These are phyloP conservation scores for Fusarium sp. DNA, from an alignment of 2,329 filamentous ascomycete species.

Conservation along the genomic window DNA sequence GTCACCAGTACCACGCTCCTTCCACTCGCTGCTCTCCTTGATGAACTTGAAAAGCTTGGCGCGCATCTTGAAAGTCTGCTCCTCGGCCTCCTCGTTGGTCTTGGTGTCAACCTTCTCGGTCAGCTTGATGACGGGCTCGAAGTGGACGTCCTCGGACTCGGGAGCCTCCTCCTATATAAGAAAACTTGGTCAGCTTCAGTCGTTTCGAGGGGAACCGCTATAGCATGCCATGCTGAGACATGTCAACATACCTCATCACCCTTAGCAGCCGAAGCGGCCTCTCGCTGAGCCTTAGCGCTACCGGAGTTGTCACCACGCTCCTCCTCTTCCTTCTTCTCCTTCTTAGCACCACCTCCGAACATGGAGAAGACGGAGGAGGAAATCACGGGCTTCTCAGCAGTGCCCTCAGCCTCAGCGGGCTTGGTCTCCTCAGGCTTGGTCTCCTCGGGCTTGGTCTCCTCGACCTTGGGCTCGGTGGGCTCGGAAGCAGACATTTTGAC, in stretches of 20 bases:
- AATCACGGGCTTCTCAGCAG: constrained; percentile 59
- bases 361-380: constrained; percentile 89
- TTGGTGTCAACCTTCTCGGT: constrained; percentile 97
- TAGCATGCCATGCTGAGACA: constrained; percentile 26
- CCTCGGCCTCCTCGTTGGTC: constrained; percentile 98
- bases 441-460: constrained; percentile 57
- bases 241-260: constrained; percentile 65
- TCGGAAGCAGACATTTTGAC: constrained; percentile 62
- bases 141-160: constrained; percentile 94
- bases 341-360: constrained; percentile 98
- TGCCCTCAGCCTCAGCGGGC: constrained; percentile 37
- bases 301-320: constrained; percentile 89
- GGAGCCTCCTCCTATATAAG: constrained; percentile 72
- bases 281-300: constrained; percentile 83
- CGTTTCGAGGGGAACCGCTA: not conserved
- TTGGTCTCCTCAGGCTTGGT: constrained; percentile 49
- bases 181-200: constrained; percentile 13
- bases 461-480: constrained; percentile 67
- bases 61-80: constrained; percentile 99
- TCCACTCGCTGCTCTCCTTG: constrained; percentile 93
- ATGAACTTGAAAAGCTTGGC: constrained; percentile 99
- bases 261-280: constrained; percentile 69
- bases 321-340: constrained; percentile 89
- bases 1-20: constrained; percentile 97
- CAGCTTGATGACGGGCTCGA: constrained; percentile 94